Conservation (phyloP, 2,329 filamentous ascomycete genomes). For the Dothideomycetidae sp. region DNA sequence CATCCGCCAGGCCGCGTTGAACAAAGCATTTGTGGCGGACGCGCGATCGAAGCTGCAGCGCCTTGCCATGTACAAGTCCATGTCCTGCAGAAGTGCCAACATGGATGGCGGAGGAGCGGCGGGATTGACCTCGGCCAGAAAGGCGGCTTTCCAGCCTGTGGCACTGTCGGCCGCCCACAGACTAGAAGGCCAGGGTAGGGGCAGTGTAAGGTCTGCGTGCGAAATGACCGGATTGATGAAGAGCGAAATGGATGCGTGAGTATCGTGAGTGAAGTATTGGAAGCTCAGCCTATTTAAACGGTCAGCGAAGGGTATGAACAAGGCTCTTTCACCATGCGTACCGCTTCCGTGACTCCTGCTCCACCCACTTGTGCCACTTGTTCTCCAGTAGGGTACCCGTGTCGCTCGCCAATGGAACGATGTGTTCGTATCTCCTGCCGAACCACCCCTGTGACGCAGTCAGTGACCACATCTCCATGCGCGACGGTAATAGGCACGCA, state of each 20-base stretch:
- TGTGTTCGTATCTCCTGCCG: slow-evolving; percentile 23
- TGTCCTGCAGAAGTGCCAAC: slow-evolving; percentile 43
- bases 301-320: neutral
- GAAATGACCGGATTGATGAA: slow-evolving; percentile 51
- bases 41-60: slow-evolving; percentile 41
- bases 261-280: slow-evolving; percentile 50
- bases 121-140: slow-evolving; percentile 29
- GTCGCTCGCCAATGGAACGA: slow-evolving; percentile 40
- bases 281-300: slow-evolving; percentile 45
- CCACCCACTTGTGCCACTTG: slow-evolving; percentile 49
- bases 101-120: slow-evolving; percentile 36
- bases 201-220: slow-evolving; percentile 53
- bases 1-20: slow-evolving; percentile 52
- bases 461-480: neutral
- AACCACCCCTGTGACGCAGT: slow-evolving; percentile 4
- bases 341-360: slow-evolving; percentile 53
- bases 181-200: slow-evolving; percentile 46
- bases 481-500: slow-evolving; percentile 39
- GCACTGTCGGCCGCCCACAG: slow-evolving; percentile 54
- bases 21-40: slow-evolving; percentile 43
- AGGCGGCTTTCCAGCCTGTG: slow-evolving; percentile 48
- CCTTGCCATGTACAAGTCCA: slow-evolving; percentile 37
- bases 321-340: slow-evolving; percentile 14
- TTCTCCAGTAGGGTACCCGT: slow-evolving; percentile 42
- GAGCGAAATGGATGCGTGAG: slow-evolving; percentile 52